Base-by-base conservation (phyloP, 345 rosid species). In the Boechera retrofracta region DNA sequence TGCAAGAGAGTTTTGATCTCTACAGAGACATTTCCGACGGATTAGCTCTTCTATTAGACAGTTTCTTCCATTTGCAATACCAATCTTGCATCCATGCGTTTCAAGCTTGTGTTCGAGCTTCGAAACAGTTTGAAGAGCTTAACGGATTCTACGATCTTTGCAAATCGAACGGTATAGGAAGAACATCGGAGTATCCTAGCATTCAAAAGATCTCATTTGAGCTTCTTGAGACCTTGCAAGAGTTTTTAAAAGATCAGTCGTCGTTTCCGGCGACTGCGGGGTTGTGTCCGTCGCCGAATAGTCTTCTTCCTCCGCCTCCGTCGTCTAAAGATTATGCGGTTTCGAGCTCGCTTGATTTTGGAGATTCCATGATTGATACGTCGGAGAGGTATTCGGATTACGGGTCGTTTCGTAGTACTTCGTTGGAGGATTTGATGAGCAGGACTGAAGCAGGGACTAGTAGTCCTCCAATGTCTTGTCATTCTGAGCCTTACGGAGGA, bases 181-280 rank as follows among this genome's bases (percentile, higher is more conserved):
- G 92, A 56, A 89, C 87, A 6, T 92, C 96, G 0, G 92, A 95
- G 75, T 95, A 95, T 62, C 97, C 97, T 0, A 86, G 91, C 24
- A 83, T 92, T 70, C 96, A 88, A 10, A 88, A 79, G 69, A 83
- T 95, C 13, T 91, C 99, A 0, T 80, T 84, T 1, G 97, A 95
- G 77, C 88, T 95, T 45, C 21, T 95, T 0, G 91, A 85, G 47
- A 90, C 97, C 5, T 71, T 95, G 42, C 86, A 86, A 33, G 99
- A 92, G 60, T 95, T 92, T 79, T 58, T 91, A 32, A 95, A 88
- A 71, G 98, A 95, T 64, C 86, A 91, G 56, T 79, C 89, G 24
- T 87, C 92, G 26, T 85, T 89, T 65, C 85, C 91, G 10, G 42
- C 77, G 1, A 61, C 29, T 44, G 65, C 76, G 5, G 76, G 61